Percentiles rank a stretch among this genome's conserved stretches.
These are phyloP conservation scores for Diutina catenulata DNA, from an alignment of 1,139 yeast species.

Conservation along the genomic window DNA sequence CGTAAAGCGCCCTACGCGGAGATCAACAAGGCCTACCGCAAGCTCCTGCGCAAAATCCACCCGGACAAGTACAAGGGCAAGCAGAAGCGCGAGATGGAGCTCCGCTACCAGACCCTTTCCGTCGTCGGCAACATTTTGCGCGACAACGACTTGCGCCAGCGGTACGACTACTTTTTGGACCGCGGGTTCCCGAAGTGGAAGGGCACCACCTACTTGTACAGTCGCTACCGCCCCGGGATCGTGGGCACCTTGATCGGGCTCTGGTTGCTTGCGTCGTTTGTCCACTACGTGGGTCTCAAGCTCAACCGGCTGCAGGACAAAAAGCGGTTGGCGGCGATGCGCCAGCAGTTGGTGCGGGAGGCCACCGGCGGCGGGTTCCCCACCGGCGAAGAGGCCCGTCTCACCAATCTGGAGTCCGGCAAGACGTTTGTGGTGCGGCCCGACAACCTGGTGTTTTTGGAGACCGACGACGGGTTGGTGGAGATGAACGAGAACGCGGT, in stretches of 20 bases:
- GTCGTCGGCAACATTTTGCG: conserved; percentile 64
- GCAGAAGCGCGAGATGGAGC: conserved; percentile 35
- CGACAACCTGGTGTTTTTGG: conserved; percentile 13
- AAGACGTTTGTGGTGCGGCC: not conserved
- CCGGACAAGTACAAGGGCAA: conserved; percentile 62
- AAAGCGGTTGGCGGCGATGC: conserved; percentile 41
- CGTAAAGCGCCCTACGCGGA: conserved; percentile 45
- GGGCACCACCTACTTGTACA: conserved; percentile 38
- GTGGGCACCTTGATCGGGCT: conserved; percentile 34
- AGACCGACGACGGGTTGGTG: conserved; percentile 30
- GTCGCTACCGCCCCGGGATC: conserved; percentile 52
- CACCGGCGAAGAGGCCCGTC: not conserved
- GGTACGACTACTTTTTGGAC: conserved; percentile 75
- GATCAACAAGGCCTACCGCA: conserved; percentile 66
- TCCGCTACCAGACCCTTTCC: conserved; percentile 63
- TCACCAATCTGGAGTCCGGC: not conserved
- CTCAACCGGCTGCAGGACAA: conserved; percentile 51
- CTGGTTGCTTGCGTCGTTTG: conserved; percentile 24
- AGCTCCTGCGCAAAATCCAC: conserved; percentile 58
- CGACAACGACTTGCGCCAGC: conserved; percentile 45
- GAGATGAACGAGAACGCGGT: conserved; percentile 26
- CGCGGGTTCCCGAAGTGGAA: conserved; percentile 85
- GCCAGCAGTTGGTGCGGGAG: conserved; percentile 36
- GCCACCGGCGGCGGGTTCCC: conserved; percentile 21
- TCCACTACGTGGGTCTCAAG: conserved; percentile 44